Base-by-base conservation (phyloP, 2,329 filamentous ascomycete species). In the Clarireedia homoeocarpa region DNA sequence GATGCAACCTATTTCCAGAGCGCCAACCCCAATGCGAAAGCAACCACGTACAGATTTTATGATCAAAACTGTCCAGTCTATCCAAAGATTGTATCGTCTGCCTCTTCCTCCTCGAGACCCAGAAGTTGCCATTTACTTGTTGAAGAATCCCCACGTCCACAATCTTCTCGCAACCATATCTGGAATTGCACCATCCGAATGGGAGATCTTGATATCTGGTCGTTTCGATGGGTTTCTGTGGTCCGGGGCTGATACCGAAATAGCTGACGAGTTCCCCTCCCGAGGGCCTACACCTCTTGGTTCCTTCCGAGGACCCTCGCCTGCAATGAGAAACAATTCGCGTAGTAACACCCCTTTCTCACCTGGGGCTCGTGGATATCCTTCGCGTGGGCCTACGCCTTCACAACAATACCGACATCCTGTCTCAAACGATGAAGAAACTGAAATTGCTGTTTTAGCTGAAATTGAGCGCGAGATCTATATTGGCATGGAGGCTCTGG, bases 171-270 rank as follows among this genome's bases (percentile, higher is more conserved):
- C 89, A 42, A 96, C 92, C 0, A 79, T 96, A 50, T 85, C 88
- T 38, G 89, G 91, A 52, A 94, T 97, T 64, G 94, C 87, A 67
- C 82, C 85, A 48, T 88, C 89, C n/a, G 92, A 97, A 71, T 97
- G 92, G 92, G 92, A 96, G 60, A 95, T 97, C 55, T 78, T 97
- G 12, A 89, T 87, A 4, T 96, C 92, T 0, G 92, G 92, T 27
- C 87, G 92, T 27, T 97, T 97, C 65, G 91, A 96, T 67, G 92
- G 92, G 4, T 97, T 97, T 72, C 78, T 96, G 20, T 95, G 92
- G 83, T 95, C 90, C 46, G 92, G 92, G 23, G 90, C 89, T 6
- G 91, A 96, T 53, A 69, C 64, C n/a, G 79, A 81, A 47, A 62
- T 63, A 65, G 66, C 66, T 73, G 60, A 70, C 74, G 70, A 67